Evolutionary conservation across 768 basidiomycete species (phyloP), one percentile per base, ranked within the genome.

Genomic region (Pholiota molesta): DNA sequence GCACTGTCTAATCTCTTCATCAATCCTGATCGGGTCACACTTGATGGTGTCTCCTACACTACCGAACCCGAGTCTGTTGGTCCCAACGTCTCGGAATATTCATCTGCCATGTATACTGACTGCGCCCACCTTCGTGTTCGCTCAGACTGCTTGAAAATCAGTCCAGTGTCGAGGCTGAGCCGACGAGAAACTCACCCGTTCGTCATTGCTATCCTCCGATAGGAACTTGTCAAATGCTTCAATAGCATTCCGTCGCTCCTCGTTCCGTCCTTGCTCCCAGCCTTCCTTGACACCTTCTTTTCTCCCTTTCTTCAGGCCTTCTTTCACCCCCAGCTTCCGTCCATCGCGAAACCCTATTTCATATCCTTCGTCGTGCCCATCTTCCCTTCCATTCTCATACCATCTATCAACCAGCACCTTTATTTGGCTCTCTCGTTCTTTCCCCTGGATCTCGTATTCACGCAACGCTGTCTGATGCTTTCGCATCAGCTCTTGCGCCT

Each of bases 151-250:
- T 55, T 31, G 16, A 11, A 37, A 40, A 60, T 19, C 45, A 52
- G 42, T 29, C 31, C 17, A 42, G 28, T 9, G 37, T 29, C 23
- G 33, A 35, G 19, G 28, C n/a, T 17, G n/a, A 13, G 3, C 23
- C 19, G 39, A 40, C 39, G 42, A n/a, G 9, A 40, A 3, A 35
- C 71, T 62, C 37, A 74, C 73, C 54, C 65, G 61, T 29, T 52
- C 21, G 29, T 68, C 68, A 62, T 75, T 75, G 63, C 76, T 71
- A 62, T 86, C 82, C 65, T 79, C 73, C 23, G 75, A 74, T 57
- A 87, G 71, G 71, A 86, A 84, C 40, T 76, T 76, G 70, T 89
- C 85, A 73, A 89, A 86, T 9, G 84, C 84, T 54, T 82, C 80
- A 28, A 86, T 62, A 0, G 86, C 87, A 63, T 79, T 80, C 49